Percentiles rank a stretch among this genome's conserved stretches.
Conservation (phyloP, 305 asterid species). For the Rubia tinctorum region DNA sequence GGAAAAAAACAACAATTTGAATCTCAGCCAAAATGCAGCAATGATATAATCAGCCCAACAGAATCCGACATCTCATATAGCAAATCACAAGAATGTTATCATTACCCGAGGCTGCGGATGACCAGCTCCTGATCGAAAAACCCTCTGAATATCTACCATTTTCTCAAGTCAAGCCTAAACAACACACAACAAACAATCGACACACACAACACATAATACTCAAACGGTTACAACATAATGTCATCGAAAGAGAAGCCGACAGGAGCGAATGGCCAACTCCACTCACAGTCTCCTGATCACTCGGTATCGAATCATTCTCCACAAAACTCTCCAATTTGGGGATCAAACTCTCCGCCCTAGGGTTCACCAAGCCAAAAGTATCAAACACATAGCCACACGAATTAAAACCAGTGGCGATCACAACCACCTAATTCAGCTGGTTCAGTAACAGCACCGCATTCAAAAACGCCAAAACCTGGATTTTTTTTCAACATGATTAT, state of each 20-base stretch:
- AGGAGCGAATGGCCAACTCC: conserved; percentile 76
- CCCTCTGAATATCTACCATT: conserved; percentile 69
- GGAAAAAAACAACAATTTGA: background rate
- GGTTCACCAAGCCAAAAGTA: conserved; percentile 50
- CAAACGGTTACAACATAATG: conserved; percentile 59
- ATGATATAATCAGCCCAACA: background rate
- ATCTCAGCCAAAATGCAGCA: background rate
- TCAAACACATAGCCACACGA: conserved; percentile 70
- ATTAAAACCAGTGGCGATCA: conserved; percentile 75
- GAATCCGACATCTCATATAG: background rate
- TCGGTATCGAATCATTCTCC: conserved; percentile 57
- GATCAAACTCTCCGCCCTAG: conserved; percentile 65
- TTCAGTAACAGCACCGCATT: conserved; percentile 68
- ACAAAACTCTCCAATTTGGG: conserved; percentile 71
- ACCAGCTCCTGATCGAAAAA: conserved; percentile 80
- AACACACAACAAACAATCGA: conserved; percentile 18
- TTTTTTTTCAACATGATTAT: background rate
- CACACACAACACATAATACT: background rate
- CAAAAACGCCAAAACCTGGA: conserved; percentile 73
- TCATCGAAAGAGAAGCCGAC: conserved; percentile 93
- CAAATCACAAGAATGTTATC: conserved; percentile 1
- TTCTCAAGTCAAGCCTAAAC: conserved; percentile 38
- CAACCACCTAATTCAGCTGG: conserved; percentile 85
- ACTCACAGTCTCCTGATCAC: conserved; percentile 43
- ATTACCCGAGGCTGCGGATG: conserved; percentile 91